A percentile compares a stretch with the other conserved stretches of the same genome.
These are phyloP conservation scores for Dryas drummondii DNA, from an alignment of 306 rosid genomes.

Conservation along the genomic window DNA sequence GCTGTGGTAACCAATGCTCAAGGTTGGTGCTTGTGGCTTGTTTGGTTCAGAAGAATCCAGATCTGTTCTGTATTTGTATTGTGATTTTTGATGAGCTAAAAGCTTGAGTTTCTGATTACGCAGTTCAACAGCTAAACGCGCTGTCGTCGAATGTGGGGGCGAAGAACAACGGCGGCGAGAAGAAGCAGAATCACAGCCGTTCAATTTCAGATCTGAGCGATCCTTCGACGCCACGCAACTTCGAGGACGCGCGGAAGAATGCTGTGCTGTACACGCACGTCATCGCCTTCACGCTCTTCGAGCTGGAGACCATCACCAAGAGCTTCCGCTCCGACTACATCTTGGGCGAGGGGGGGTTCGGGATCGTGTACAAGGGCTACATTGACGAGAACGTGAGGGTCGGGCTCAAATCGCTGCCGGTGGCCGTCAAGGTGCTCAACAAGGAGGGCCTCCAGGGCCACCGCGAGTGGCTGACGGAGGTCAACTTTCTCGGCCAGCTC, in stretches of 20 bases:
- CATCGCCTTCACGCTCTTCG: slow-evolving; percentile 86
- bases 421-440: slow-evolving; percentile 93
- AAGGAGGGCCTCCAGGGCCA: slow-evolving; percentile 98
- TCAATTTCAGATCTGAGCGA: slow-evolving; percentile 95
- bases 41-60: not conserved
- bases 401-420: slow-evolving; percentile 94
- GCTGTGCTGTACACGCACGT: slow-evolving; percentile 84
- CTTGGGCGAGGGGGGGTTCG: slow-evolving; percentile 97
- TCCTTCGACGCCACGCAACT: slow-evolving; percentile 76
- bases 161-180: slow-evolving; percentile 31
- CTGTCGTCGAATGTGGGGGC: slow-evolving; percentile 36
- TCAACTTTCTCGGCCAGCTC: slow-evolving; percentile 94
- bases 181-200: slow-evolving; percentile 50
- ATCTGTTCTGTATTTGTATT: not conserved
- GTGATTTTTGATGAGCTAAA: not conserved
- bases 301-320: slow-evolving; percentile 94
- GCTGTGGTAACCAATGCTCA: slow-evolving; percentile 94
- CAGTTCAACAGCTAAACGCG: slow-evolving; percentile 81
- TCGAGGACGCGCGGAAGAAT: slow-evolving; percentile 67
- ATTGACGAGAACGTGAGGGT: slow-evolving; percentile 95
- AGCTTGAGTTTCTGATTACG: not conserved
- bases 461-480: slow-evolving; percentile 99
- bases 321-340: slow-evolving; percentile 93
- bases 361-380: slow-evolving; percentile 96
- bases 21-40: slow-evolving; percentile 40